phyloP scores from a whole-genome alignment of 768 basidiomycete species.

The Sistotremastrum niveocremeum region DNA sequence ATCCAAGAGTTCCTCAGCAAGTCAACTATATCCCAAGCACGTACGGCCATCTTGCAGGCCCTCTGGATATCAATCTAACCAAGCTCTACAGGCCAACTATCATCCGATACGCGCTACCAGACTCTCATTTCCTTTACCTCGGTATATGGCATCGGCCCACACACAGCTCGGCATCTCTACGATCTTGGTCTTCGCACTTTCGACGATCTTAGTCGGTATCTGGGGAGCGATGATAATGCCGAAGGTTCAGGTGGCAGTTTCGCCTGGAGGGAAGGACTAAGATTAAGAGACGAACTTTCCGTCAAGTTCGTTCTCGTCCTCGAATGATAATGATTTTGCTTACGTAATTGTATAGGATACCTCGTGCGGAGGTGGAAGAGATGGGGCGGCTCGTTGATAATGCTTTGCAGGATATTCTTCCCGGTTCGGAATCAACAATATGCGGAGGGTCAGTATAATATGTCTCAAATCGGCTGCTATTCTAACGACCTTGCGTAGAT shows the following conservation, averaged over 20 bases:
- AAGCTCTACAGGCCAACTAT: slow-evolving; percentile 28
- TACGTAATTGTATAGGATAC: slow-evolving; percentile 32
- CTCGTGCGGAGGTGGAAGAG: slow-evolving; percentile 63
- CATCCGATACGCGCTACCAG: slow-evolving; percentile 37
- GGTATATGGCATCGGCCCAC: slow-evolving; percentile 63
- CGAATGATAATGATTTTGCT: not conserved
- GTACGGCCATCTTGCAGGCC: not conserved
- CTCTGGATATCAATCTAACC: not conserved
- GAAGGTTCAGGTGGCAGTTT: slow-evolving; percentile 10
- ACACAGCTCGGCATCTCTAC: slow-evolving; percentile 54
- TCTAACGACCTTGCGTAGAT: slow-evolving; percentile 28
- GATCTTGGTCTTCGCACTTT: slow-evolving; percentile 52
- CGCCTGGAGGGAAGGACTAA: slow-evolving; percentile 28
- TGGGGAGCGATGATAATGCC: slow-evolving; percentile 28
- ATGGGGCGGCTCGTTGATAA: slow-evolving; percentile 54
- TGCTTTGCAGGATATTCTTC: slow-evolving; percentile 48
- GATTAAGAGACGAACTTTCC: slow-evolving; percentile 43
- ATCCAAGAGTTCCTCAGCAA: not conserved
- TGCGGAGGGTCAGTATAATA: slow-evolving; percentile 56
- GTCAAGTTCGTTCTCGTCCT: slow-evolving; percentile 22
- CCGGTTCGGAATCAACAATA: slow-evolving; percentile 61
- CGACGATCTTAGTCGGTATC: slow-evolving; percentile 55
- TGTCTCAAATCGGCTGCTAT: not conserved
- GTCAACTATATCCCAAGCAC: not conserved
- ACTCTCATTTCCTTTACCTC: slow-evolving; percentile 44